A percentile compares a stretch with the other conserved stretches of the same genome.
These are phyloP conservation scores for Lantana camara DNA, from an alignment of 257 asterid genomes.

Conservation along the genomic window DNA sequence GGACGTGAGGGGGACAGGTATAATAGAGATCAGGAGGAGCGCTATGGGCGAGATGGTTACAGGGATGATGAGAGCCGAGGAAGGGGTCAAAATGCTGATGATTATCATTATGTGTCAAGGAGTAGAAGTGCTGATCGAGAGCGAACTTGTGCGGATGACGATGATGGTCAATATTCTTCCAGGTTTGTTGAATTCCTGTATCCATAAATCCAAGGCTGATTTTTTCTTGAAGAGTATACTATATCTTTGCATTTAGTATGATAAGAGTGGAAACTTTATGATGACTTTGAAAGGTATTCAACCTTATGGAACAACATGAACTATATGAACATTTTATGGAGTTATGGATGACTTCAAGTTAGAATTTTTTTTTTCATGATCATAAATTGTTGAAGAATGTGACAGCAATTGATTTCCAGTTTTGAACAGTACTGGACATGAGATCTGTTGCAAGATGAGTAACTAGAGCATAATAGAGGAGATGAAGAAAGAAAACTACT, in stretches of 20 bases:
- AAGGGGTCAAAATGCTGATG: slow-evolving; percentile 60
- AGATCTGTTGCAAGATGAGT: too few species aligned
- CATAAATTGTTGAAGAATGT: slow-evolving; percentile 9
- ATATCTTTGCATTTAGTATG: slow-evolving; percentile 9
- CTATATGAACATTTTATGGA: neutral
- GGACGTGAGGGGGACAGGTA: slow-evolving; percentile 75
- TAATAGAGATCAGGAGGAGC: slow-evolving; percentile 69
- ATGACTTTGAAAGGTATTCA: neutral
- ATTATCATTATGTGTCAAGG: slow-evolving; percentile 68
- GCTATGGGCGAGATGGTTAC: slow-evolving; percentile 60
- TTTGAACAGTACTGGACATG: too few species aligned
- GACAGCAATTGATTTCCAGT: slow-evolving; percentile 4
- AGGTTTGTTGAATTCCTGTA: slow-evolving; percentile 50
- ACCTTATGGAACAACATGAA: neutral
- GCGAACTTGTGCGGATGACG: slow-evolving; percentile 58
- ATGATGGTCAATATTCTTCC: slow-evolving; percentile 82
- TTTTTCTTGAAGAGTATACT: slow-evolving; percentile 20
- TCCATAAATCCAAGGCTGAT: slow-evolving; percentile 4
- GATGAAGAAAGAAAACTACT: neutral
- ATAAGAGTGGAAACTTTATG: slow-evolving; percentile 2
- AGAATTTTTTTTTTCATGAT: neutral
- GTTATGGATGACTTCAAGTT: neutral
- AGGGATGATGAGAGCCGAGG: slow-evolving; percentile 75
- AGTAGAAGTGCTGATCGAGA: slow-evolving; percentile 84
- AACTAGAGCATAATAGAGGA: too few species aligned